Evolutionary conservation across 2,329 filamentous ascomycete genomes (phyloP), one percentile per base, ranked within the genome.

Genomic region (Hysterium pulicare): DNA sequence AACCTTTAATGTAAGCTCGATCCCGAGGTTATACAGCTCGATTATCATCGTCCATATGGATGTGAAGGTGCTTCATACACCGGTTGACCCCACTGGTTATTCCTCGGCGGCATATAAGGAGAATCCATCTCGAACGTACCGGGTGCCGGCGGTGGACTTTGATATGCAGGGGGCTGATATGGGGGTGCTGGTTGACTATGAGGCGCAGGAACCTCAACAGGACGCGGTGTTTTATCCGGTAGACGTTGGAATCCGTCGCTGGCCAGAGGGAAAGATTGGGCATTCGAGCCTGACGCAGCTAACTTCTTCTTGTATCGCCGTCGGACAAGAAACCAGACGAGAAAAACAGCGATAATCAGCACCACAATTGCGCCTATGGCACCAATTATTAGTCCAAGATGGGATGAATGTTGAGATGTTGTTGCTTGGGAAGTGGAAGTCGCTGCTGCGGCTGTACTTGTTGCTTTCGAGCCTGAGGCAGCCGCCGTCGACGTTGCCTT

Each of bases 241-340:
- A 51, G 20, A 16, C 45, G 46, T 24, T 49, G 41, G 30, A 53
- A 53, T 15, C 49, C 47, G 20, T 46, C 42, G 28, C 41, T 43
- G n/a, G 44, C 40, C 38, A 50, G 30, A 2, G 50, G 48, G 33
- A 46, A 48, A 10, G 37, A 38, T 34, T 49, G 44, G 10, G 33
- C 23, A 32, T 48, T 48, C 5, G 31, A 24, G 22, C 37, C 44
- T 7, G 44, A 41, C 17, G 44, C 40, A 28, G 45, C 43, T 21
- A n/a, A n/a, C 35, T 49, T 49, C 42, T 51, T 53, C 33, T 41
- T 44, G 38, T 53, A 53, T 17, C 41, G 41, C 2, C 44, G 44
- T 16, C 50, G 44, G 9, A 50, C 36, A 40, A 48, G 39, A 40
- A 47, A 50, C 48, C 48, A 53, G 17, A 47, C 42, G 9, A 48